Evolutionary conservation across 257 asterid genomes (phyloP).

Genomic region (Plantago major): DNA sequence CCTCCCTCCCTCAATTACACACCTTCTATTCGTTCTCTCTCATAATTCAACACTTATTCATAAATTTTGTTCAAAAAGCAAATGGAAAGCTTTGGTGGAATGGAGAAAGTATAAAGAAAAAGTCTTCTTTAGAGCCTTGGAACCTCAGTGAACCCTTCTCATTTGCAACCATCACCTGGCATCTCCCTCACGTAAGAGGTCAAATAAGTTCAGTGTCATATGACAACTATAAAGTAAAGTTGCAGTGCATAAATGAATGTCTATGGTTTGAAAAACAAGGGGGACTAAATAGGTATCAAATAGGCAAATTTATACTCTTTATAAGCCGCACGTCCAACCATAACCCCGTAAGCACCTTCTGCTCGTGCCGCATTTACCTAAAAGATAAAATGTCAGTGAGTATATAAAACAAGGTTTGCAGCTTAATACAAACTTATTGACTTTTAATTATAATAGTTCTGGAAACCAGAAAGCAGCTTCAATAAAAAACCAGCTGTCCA

Average conservation of each 20-base stretch:
- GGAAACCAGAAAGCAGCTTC: neutral
- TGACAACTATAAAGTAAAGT: neutral
- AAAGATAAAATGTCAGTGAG: slow-evolving; percentile 11
- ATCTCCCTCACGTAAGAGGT: neutral
- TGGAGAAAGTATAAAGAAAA: too few relatives aligned
- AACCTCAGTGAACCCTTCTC: too few relatives aligned
- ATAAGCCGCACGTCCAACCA: slow-evolving; percentile 93
- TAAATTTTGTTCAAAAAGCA: too few relatives aligned
- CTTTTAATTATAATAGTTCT: neutral
- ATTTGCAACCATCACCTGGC: neutral
- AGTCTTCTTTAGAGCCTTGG: too few relatives aligned
- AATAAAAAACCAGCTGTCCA: neutral
- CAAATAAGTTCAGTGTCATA: neutral
- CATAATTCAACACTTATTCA: too few relatives aligned
- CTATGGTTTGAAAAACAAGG: neutral
- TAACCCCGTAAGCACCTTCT: slow-evolving; percentile 96
- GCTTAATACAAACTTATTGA: neutral
- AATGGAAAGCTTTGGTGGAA: too few relatives aligned
- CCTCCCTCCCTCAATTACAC: too few relatives aligned
- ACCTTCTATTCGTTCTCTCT: too few relatives aligned
- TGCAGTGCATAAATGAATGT: neutral
- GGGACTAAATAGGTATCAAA: neutral
- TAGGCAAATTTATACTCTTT: slow-evolving; percentile 41
- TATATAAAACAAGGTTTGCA: slow-evolving; percentile 13
- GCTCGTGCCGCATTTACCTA: slow-evolving; percentile 71